Conservation (phyloP, 345 rosid species). For the Aquilaria sinensis region DNA sequence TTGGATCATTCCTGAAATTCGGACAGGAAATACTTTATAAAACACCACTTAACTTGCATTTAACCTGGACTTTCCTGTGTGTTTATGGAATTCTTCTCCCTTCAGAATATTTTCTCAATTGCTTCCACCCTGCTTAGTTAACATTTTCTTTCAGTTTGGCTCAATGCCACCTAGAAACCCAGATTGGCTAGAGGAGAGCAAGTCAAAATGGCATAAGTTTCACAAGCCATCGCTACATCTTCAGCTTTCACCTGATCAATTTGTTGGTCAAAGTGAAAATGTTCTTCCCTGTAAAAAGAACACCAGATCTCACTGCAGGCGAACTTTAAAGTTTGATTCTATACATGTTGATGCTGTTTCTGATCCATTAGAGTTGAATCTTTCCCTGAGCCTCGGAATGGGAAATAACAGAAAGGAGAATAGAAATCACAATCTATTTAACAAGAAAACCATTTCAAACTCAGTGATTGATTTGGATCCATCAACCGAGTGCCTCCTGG, state of each 20-base stretch:
- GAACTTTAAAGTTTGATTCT: constrained; percentile 3
- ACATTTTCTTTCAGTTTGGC: constrained; percentile 25
- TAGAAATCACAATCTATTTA: constrained; percentile 8
- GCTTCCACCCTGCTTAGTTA: no score
- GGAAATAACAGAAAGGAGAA: constrained; percentile 14
- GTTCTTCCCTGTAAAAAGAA: constrained; percentile 16
- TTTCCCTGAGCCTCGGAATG: constrained; percentile 29
- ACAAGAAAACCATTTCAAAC: constrained; percentile 14
- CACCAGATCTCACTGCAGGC: constrained; percentile 4
- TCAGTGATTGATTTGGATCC: constrained; percentile 32
- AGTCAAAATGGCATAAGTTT: constrained; percentile 11
- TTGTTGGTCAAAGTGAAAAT: constrained; percentile 13
- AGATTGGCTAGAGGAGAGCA: constrained; percentile 12
- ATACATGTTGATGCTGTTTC: constrained; percentile 1
- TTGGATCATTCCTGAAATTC: no score
- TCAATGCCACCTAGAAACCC: constrained; percentile 1
- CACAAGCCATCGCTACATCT: constrained; percentile 19
- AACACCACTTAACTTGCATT: no score
- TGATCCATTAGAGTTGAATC: constrained; percentile 27
- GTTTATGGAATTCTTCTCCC: no score
- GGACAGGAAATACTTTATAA: no score
- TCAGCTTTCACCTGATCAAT: constrained; percentile 30
- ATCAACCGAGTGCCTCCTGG: constrained; percentile 3
- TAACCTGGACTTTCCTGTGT: no score
- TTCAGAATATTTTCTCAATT: no score